Conservation (phyloP, 805 yeast species). For the Kuraishia floccosa region DNA sequence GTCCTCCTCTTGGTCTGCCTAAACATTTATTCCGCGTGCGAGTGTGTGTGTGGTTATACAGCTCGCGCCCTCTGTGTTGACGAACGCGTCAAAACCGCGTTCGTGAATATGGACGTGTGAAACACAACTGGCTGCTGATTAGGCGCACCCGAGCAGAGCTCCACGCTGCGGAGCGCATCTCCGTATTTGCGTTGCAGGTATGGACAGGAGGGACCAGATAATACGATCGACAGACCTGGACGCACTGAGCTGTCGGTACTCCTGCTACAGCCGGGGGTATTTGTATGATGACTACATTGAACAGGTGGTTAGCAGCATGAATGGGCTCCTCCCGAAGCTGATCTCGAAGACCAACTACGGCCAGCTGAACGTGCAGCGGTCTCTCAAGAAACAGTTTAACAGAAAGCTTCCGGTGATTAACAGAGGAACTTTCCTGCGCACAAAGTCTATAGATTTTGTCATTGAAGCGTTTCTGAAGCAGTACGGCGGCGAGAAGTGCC, state of each 20-base stretch:
- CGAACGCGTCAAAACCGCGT: too few species aligned
- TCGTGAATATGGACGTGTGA: too few species aligned
- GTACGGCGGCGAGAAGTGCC: conserved; percentile 19
- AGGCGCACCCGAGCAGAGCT: too few species aligned
- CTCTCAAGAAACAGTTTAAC: too few species aligned
- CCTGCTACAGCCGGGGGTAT: conserved; percentile 39
- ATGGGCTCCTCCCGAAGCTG: conserved; percentile 23
- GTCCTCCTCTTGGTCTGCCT: conserved; percentile 68
- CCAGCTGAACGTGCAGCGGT: too few species aligned
- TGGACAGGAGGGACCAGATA: conserved; percentile 1
- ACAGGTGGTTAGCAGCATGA: conserved; percentile 22
- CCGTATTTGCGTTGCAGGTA: too few species aligned
- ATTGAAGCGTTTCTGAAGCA: conserved; percentile 27
- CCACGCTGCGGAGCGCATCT: too few species aligned
- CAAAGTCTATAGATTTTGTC: conserved; percentile 36
- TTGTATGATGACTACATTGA: conserved; percentile 26
- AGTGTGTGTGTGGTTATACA: too few species aligned
- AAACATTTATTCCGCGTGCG: conserved; percentile 41
- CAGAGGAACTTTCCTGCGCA: conserved; percentile 58
- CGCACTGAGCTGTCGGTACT: conserved; percentile 54
- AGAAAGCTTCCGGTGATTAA: conserved; percentile 57
- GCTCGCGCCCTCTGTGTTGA: too few species aligned
- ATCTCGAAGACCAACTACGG: too few species aligned
- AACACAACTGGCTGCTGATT: too few species aligned
- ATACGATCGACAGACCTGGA: conserved; percentile 43